Conservation (phyloP, 2,329 filamentous ascomycete genomes). For the Echinosphaeria canescens region DNA sequence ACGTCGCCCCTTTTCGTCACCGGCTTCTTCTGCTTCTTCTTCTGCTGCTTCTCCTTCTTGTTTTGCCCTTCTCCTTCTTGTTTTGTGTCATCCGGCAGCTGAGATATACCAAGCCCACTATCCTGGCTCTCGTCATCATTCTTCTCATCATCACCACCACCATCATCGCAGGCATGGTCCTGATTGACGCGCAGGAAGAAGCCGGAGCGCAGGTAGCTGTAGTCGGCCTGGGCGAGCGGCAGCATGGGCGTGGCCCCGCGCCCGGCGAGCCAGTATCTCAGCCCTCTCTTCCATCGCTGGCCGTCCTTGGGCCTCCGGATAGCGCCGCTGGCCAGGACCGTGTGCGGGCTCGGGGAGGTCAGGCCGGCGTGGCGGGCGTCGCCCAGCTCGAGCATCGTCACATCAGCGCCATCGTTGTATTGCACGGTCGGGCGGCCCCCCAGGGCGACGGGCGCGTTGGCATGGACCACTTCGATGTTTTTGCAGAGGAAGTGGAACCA, state of each 20-base stretch:
- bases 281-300: too few species aligned
- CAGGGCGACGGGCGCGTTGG: too few species aligned
- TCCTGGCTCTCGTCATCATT: constrained; percentile 3
- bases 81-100: background rate
- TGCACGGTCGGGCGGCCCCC: too few species aligned
- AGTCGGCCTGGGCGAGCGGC: background rate
- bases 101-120: too few species aligned
- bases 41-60: too few species aligned
- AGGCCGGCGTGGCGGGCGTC: background rate
- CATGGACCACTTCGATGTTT: constrained; percentile 5
- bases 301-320: too few species aligned
- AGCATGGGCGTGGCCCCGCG: too few species aligned
- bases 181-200: background rate
- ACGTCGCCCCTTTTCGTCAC: too few species aligned
- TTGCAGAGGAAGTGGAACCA: constrained; percentile 16
- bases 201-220: background rate
- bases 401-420: background rate
- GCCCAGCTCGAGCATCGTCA: background rate
- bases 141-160: constrained; percentile 1
- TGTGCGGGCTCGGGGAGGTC: background rate
- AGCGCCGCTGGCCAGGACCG: too few species aligned
- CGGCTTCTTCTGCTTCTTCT: too few species aligned
- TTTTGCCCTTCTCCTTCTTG: too few species aligned
- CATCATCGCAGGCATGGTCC: constrained; percentile 3
- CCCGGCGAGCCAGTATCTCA: too few species aligned